Conservation (phyloP, 371 early-diverging fungal species). For the Conidiobolus incongruus region DNA sequence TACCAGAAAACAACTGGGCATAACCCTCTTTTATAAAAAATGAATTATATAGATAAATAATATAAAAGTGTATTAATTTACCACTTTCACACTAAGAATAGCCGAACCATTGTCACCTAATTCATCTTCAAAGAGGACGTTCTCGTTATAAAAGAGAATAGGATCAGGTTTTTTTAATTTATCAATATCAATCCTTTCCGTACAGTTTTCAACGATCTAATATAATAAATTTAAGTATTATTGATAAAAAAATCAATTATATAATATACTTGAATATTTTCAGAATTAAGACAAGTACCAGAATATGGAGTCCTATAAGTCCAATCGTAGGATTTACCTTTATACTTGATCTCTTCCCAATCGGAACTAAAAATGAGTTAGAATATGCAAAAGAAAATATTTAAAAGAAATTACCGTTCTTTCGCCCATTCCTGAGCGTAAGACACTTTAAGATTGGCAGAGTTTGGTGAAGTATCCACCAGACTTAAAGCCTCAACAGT, state of each 20-base stretch:
- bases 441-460: conserved; percentile 21
- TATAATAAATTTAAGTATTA: conserved; percentile 1
- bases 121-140: conserved; percentile 86
- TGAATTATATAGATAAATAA: conserved; percentile 1
- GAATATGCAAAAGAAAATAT: neutral
- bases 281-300: conserved; percentile 19
- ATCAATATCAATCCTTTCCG: conserved; percentile 39
- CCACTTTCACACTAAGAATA: conserved; percentile 51
- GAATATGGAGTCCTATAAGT: conserved; percentile 62
- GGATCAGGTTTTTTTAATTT: conserved; percentile 51
- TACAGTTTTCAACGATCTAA: conserved; percentile 10
- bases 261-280: neutral
- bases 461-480: conserved; percentile 42
- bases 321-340: conserved; percentile 87
- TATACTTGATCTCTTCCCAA: conserved; percentile 49
- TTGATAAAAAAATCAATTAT: neutral
- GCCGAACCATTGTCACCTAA: conserved; percentile 86
- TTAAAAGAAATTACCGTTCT: conserved; percentile 34
- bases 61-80: conserved; percentile 13
- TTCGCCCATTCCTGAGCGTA: conserved; percentile 64
- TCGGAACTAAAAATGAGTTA: conserved; percentile 14
- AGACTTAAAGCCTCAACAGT: conserved; percentile 50
- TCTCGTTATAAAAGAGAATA: conserved; percentile 76
- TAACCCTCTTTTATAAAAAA: conserved; percentile 37
- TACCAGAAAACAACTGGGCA: conserved; percentile 76